phyloP scores from a whole-genome alignment of 1,139 yeast species.

The Meyerozyma carpophila region DNA sequence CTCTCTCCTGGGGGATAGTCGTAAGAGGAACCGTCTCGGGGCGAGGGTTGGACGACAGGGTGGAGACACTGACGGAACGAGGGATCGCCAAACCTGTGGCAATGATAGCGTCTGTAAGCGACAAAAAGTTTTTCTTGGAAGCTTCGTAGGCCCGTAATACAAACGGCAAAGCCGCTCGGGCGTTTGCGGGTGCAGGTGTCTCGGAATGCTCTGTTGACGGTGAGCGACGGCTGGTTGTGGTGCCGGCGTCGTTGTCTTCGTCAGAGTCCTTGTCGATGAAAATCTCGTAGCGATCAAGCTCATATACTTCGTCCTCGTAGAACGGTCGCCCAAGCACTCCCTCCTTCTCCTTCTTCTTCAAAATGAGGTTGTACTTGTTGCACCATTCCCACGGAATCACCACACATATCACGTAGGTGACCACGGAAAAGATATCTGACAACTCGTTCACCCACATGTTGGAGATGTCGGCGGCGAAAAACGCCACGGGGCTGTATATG shows the following conservation, averaged over 20 bases:
- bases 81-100: slow-evolving; percentile 62
- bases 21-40: background rate
- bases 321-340: slow-evolving; percentile 79
- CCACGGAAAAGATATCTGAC: slow-evolving; percentile 68
- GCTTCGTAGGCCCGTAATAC: slow-evolving; percentile 2
- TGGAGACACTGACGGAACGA: slow-evolving; percentile 41
- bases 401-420: slow-evolving; percentile 67
- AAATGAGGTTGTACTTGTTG: slow-evolving; percentile 57
- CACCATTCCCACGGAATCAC: slow-evolving; percentile 90
- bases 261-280: slow-evolving; percentile 31
- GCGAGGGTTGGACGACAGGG: slow-evolving; percentile 11
- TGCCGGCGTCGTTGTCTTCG: slow-evolving; percentile 12
- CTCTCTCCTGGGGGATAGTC: background rate
- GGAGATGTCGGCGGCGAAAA: slow-evolving; percentile 75
- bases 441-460: slow-evolving; percentile 66
- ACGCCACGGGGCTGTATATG: slow-evolving; percentile 61
- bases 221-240: background rate
- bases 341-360: slow-evolving; percentile 63
- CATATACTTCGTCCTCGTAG: slow-evolving; percentile 61
- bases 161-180: background rate
- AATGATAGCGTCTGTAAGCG: slow-evolving; percentile 50
- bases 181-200: background rate
- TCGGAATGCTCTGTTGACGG: background rate
- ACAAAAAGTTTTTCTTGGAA: slow-evolving; percentile 33
- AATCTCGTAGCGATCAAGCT: slow-evolving; percentile 38